phyloP scores from a whole-genome alignment of 176 grass and related monocot species.

The Metroxylon sagu region DNA sequence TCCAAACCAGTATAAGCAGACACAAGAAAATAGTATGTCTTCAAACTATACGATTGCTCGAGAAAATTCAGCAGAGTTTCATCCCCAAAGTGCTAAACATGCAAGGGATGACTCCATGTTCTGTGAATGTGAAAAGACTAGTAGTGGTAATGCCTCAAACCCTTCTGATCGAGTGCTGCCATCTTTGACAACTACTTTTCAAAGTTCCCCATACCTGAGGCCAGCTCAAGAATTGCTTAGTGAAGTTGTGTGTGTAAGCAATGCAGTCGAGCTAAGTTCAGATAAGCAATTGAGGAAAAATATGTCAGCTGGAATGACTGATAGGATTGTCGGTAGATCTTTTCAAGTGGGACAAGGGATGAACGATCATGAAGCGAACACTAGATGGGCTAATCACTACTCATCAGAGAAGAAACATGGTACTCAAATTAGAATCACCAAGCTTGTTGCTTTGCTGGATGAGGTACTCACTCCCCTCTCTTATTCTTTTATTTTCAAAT shows the following conservation, averaged over 20 bases:
- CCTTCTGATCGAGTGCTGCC: slow-evolving; percentile 1
- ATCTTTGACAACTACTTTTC: slow-evolving; percentile 26
- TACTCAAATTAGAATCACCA: slow-evolving; percentile 32
- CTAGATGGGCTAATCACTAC: background rate
- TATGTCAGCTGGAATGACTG: background rate
- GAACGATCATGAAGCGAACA: background rate
- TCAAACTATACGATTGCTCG: background rate
- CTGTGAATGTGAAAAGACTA: background rate
- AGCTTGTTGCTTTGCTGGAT: slow-evolving; percentile 65
- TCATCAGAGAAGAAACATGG: slow-evolving; percentile 17
- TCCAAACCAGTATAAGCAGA: background rate
- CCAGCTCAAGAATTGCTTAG: slow-evolving; percentile 71
- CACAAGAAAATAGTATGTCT: background rate
- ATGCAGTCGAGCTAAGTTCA: slow-evolving; percentile 13
- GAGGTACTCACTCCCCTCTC: slow-evolving; percentile 34
- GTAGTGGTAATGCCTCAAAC: background rate
- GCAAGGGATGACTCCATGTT: background rate
- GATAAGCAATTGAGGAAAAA: slow-evolving; percentile 8
- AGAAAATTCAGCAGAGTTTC: slow-evolving; percentile 1
- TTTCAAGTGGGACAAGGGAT: slow-evolving; percentile 18
- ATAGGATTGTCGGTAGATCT: slow-evolving; percentile 1
- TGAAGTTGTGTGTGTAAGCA: slow-evolving; percentile 48
- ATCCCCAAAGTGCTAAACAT: background rate
- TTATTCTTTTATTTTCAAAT: no score
- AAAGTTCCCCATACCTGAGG: slow-evolving; percentile 48